phyloP scores from a whole-genome alignment of 2,329 filamentous ascomycete species.

The Parastagonospora nodorum region DNA sequence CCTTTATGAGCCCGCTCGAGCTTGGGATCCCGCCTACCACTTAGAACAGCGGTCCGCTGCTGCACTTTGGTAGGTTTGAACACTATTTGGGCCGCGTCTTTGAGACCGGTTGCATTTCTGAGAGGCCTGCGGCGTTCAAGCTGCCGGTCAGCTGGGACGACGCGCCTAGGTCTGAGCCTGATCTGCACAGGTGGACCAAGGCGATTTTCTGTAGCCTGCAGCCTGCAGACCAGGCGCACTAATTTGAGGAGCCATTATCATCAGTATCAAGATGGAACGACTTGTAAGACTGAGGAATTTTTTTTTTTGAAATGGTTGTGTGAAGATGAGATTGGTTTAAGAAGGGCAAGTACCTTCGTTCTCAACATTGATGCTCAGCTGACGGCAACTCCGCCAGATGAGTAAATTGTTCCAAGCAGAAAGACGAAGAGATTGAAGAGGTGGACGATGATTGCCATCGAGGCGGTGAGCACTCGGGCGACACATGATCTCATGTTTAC shows the following conservation, averaged over 20 bases:
- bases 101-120: neutral
- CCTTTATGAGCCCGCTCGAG: conserved; percentile 2
- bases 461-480: neutral
- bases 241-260: no score
- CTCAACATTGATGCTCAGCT: no score
- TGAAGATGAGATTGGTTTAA: neutral
- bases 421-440: neutral
- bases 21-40: conserved; percentile 1
- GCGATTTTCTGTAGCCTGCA: neutral
- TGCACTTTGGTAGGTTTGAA: conserved; percentile 13
- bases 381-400: no score
- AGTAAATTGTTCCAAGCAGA: no score
- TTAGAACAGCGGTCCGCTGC: neutral
- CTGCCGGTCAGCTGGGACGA: neutral
- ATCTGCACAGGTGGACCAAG: neutral
- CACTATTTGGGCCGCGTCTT: neutral
- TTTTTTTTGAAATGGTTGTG: neutral
- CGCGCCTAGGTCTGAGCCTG: neutral
- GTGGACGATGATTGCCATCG: neutral
- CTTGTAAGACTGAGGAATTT: neutral
- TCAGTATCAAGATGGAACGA: neutral
- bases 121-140: conserved; percentile 4
- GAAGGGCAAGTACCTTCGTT: no score
- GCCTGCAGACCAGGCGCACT: neutral
- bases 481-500: neutral